phyloP scores from a whole-genome alignment of 352 stramenopile genomes.

The Globisporangium barbulae region DNA sequence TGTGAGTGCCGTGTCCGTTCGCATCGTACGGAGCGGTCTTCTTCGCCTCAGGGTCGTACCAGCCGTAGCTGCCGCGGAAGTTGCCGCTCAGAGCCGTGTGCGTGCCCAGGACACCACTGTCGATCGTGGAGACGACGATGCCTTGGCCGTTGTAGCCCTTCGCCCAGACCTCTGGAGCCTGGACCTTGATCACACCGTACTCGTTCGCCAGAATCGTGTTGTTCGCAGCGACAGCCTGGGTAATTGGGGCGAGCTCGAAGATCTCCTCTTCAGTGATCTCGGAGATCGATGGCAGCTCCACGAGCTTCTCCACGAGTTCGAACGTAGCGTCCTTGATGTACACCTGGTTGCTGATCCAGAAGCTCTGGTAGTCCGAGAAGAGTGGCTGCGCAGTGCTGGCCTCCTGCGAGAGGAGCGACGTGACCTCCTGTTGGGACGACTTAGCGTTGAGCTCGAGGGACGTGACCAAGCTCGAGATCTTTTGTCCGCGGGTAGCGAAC shows the following conservation, averaged over 20 bases:
- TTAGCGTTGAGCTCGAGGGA: conserved; percentile 9
- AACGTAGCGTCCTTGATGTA: conserved; percentile 21
- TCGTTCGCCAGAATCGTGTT: conserved; percentile 13
- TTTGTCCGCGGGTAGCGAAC: conserved; percentile 7
- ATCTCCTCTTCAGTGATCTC: conserved; percentile 19
- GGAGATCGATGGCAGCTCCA: conserved; percentile 10
- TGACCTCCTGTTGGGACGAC: conserved; percentile 13
- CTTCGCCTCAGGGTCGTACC: conserved; percentile 5
- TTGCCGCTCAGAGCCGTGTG: not conserved
- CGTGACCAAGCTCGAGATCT: conserved; percentile 15
- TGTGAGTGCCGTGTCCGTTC: conserved; percentile 53
- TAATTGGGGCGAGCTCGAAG: not conserved
- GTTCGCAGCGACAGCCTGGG: not conserved
- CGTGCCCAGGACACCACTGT: conserved; percentile 4
- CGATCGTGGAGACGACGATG: conserved; percentile 7
- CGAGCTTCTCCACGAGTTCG: conserved; percentile 24
- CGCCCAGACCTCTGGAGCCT: conserved; percentile 17
- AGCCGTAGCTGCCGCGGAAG: conserved; percentile 7
- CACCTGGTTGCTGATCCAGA: conserved; percentile 28
- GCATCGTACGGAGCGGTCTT: conserved; percentile 32
- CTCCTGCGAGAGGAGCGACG: conserved; percentile 7
- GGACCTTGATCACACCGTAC: conserved; percentile 17
- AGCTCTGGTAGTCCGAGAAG: conserved; percentile 7
- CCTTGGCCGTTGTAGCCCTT: conserved; percentile 14
- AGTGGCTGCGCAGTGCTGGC: not conserved